Evolutionary conservation across 2,329 filamentous ascomycete species (phyloP).

Genomic region (Pseudocercospora crystallina): DNA sequence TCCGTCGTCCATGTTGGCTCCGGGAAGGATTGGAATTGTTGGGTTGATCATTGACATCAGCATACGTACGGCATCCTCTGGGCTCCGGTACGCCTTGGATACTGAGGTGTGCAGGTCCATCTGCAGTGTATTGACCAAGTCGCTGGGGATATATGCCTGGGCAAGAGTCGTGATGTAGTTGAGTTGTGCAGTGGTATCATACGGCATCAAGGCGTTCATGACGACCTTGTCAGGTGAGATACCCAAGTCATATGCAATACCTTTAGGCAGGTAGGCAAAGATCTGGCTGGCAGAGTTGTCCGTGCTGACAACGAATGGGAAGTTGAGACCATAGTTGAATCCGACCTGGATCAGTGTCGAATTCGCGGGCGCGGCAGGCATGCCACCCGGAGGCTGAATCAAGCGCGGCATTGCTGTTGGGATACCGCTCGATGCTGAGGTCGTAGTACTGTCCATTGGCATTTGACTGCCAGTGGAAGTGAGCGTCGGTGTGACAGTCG

Average conservation of each 20-base stretch:
- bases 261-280: constrained; percentile 72
- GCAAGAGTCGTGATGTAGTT: constrained; percentile 82
- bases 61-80: constrained; percentile 63
- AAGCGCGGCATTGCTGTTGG: constrained; percentile 70
- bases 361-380: constrained; percentile 58
- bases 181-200: constrained; percentile 66
- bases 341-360: constrained; percentile 77
- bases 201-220: constrained; percentile 72
- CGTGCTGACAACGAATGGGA: constrained; percentile 73
- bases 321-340: constrained; percentile 79
- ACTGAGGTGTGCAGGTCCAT: constrained; percentile 69
- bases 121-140: constrained; percentile 57
- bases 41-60: constrained; percentile 82
- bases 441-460: constrained; percentile 45
- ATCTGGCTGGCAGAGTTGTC: constrained; percentile 78
- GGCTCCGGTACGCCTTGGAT: constrained; percentile 73
- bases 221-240: constrained; percentile 53
- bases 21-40: constrained; percentile 67
- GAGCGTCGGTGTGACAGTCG: constrained; percentile 21
- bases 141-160: constrained; percentile 48
- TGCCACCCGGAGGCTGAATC: constrained; percentile 68
- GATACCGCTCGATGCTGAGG: constrained; percentile 51
- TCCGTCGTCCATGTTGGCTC: constrained; percentile 42
- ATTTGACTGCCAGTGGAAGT: constrained; percentile 16
- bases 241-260: constrained; percentile 65